Base-by-base conservation (phyloP, 805 yeast genomes). In the Spathaspora passalidarum region DNA sequence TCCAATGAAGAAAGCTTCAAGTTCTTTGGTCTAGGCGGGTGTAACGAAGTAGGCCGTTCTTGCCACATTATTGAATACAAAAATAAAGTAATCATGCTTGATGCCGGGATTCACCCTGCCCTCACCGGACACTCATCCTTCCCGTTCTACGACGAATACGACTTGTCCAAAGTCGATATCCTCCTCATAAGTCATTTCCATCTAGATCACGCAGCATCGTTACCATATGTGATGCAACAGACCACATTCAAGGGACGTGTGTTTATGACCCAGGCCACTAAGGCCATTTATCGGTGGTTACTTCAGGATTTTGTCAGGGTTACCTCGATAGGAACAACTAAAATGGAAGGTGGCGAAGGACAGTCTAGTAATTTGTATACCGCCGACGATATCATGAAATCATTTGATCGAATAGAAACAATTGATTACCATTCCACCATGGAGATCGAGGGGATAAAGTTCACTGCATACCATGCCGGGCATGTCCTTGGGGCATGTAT, bases 401-500 rank as follows among this genome's bases (percentile, higher is more conserved):
- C 97, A 0, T 89, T 92, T 57, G 97, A 90, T 57, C 73, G 80
- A 51, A 94, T 94, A 41, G 98, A 94, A 63, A 88, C 98, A 1
- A 81, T 94, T 19, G 99, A 94, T 63, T 94, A 86, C 65, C 98
- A 94, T 65, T 88, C 97, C 4, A 94, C 99, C 0, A 79, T 89
- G 52, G 98, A 94, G 56, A 87, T 91, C 29, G 95, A 88, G 48
- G 99, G 99, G 43, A 84, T 94, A 46, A 76, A 94, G 59, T 92
- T 94, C 70, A 94, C 99, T 1, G 99, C 99, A 1, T 94, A 86
- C 64, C 99, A 92, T 68, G 99, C 99, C 6, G 99, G 99, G n/a
- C 99, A 94, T 75, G 99, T 94, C 10, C 72, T 94, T 38, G 99
- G 99, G 45, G 98, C 99, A 9, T 97, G 98, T 10, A 94, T 94